These are phyloP conservation scores for Hypoxylon fuscum DNA, from an alignment of 495 filamentous ascomycete genomes.

Conservation along the genomic window DNA sequence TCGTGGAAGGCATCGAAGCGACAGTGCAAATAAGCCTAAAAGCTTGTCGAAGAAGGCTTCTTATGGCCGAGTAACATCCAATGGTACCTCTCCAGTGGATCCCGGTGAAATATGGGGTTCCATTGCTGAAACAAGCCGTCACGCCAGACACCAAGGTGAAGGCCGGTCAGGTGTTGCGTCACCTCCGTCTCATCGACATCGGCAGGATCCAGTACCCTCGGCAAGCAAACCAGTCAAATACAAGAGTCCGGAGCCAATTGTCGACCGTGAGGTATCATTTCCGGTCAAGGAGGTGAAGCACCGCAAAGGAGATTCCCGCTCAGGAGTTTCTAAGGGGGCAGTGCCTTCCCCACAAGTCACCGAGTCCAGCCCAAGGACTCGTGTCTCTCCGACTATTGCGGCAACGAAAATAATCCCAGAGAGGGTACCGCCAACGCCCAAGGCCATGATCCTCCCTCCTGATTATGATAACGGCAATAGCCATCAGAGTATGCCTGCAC, in stretches of 20 bases:
- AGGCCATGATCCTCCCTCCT: constrained; percentile 33
- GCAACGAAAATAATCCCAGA: constrained; percentile 10
- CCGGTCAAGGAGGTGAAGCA: constrained; percentile 15
- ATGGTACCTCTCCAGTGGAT: neutral
- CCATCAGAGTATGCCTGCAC: constrained; percentile 24
- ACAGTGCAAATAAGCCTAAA: constrained; percentile 12
- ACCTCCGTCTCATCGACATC: constrained; percentile 7
- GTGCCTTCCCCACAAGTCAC: neutral
- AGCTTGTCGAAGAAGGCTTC: constrained; percentile 16
- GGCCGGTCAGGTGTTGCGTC: neutral
- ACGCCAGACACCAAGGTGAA: constrained; percentile 8
- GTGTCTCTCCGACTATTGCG: neutral
- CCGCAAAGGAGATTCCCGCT: constrained; percentile 12
- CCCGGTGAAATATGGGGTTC: neutral
- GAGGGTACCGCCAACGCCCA: constrained; percentile 30
- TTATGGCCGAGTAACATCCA: constrained; percentile 2
- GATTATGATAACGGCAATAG: constrained; percentile 13
- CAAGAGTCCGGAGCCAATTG: constrained; percentile 5
- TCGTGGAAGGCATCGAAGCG: constrained; percentile 23
- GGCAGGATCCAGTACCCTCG: constrained; percentile 6
- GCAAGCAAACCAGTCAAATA: constrained; percentile 6
- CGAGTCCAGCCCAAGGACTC: neutral
- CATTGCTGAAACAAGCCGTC: constrained; percentile 3
- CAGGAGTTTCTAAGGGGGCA: neutral
- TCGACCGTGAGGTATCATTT: constrained; percentile 2